A percentile compares a stretch with the other conserved stretches of the same genome.
Evolutionary conservation across 805 yeast species (phyloP).

Genomic region (Pichia californica): DNA sequence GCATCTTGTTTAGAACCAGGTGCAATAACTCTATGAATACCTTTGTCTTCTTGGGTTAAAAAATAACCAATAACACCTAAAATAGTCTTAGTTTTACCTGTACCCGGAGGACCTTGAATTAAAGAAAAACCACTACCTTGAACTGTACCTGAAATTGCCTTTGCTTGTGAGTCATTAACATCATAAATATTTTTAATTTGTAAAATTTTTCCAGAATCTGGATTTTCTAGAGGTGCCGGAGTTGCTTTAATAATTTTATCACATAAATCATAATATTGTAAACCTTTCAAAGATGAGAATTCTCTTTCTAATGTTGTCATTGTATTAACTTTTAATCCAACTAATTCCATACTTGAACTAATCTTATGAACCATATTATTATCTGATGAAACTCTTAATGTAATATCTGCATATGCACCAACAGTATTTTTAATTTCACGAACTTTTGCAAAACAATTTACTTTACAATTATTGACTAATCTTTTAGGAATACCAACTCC

Average conservation of each 20-base stretch:
- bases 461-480: constrained; percentile 14
- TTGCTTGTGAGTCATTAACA: constrained; percentile 86
- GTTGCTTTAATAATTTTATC: constrained; percentile 58
- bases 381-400: constrained; percentile 57
- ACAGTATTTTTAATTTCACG: constrained; percentile 61
- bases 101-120: constrained; percentile 99
- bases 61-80: constrained; percentile 83
- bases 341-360: constrained; percentile 56
- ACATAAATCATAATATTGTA: constrained; percentile 75
- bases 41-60: constrained; percentile 32
- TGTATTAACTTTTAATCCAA: constrained; percentile 71
- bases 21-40: constrained; percentile 10
- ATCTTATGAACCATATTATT: constrained; percentile 42
- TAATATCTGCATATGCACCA: constrained; percentile 66
- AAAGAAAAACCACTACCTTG: constrained; percentile 70
- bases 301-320: constrained; percentile 94
- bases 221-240: constrained; percentile 40
- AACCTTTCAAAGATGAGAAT: constrained; percentile 72
- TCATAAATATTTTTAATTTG: constrained; percentile 43
- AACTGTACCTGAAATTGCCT: constrained; percentile 73
- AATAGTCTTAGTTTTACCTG: constrained; percentile 97
- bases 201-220: constrained; percentile 34
- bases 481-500: constrained; percentile 14
- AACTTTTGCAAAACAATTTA: constrained; percentile 76
- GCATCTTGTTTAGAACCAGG: constrained; percentile 7